Evolutionary conservation across 768 basidiomycete species (phyloP), one percentile per base, ranked within the genome.

Genomic region (Boletus pseudo-olivaceus): DNA sequence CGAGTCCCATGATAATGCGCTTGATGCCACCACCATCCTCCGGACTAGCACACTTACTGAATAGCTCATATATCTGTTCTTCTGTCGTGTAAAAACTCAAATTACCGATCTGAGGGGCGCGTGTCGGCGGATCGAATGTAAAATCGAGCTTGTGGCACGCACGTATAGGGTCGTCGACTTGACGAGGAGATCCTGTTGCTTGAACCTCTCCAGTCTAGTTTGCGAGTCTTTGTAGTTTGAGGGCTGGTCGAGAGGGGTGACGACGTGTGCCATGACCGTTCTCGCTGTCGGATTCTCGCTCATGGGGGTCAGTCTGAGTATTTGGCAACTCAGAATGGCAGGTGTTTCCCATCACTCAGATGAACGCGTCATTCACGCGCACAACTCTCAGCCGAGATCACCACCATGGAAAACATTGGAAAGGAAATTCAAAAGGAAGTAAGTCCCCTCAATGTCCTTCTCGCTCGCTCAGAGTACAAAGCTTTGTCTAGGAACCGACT

Each of bases 191-290:
- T 93, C 87, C 61, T 85, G 81, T 67, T 95, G 93, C 59, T 72
- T 85, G 61, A 82, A 78, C 58, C 89, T 79, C 75, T 97, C 88
- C 49, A 93, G 74, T 51, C 87, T 82, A 37, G 80, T 77, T 72
- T 95, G 90, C 14, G 91, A 95, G 73, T 99, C 96, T 70, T 94
- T 93, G 75, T 99, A 99, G 71, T 93, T 93, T 6, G 94, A 97
- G 43, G 94, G 95, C 71, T 93, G 89, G 75, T 98, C 96, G 61
- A 98, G 80, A 33, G 87, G 72, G 29, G 80, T 66, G 44, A 96
- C 87, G 62, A 96, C 86, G 77, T 95, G 87, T 40, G 94, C 84
- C 93, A 92, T 91, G 69, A 62, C 67, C 62, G 63, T 67, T 55
- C 37, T 44, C 43, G 43, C 30, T 46, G 44, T 50, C 33, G 19